Evolutionary conservation across 192 early-diverging fungal genomes (phyloP).

Genomic region (Chytriomyces sp.): DNA sequence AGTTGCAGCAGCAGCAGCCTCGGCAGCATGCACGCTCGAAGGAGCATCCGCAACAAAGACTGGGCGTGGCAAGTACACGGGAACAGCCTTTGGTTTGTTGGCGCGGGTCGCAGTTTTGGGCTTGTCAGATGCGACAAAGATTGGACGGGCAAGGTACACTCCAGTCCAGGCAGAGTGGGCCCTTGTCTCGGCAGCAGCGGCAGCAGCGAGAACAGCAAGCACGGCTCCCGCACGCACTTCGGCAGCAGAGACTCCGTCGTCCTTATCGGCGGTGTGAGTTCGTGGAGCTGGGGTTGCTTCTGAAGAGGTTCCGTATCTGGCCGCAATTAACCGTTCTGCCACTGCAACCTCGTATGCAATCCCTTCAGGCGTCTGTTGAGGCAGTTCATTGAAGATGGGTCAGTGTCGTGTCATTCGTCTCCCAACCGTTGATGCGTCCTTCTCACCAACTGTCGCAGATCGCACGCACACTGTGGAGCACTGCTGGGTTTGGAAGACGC

Average conservation of each 20-base stretch:
- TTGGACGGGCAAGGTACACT: neutral
- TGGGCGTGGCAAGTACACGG: neutral
- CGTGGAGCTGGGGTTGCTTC: neutral
- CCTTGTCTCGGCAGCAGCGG: neutral
- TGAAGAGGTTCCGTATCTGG: neutral
- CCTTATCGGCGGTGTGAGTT: neutral
- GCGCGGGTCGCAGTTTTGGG: neutral
- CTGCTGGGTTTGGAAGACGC: neutral
- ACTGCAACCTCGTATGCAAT: neutral
- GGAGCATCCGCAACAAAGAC: neutral
- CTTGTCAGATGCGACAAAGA: neutral
- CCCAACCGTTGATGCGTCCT: neutral
- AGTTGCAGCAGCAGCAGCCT: neutral
- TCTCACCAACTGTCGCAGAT: neutral
- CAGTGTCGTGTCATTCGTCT: neutral
- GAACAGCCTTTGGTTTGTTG: neutral
- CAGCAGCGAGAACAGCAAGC: neutral
- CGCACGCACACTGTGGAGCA: neutral
- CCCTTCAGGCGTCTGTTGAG: neutral
- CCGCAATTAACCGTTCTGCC: neutral
- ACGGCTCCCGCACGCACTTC: neutral
- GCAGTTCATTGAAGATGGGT: neutral
- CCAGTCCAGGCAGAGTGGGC: neutral
- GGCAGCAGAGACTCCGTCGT: slow-evolving; percentile 1
- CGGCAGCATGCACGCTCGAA: neutral